phyloP scores from a whole-genome alignment of 2,329 filamentous ascomycete genomes.

The Dactylellina leptospora region DNA sequence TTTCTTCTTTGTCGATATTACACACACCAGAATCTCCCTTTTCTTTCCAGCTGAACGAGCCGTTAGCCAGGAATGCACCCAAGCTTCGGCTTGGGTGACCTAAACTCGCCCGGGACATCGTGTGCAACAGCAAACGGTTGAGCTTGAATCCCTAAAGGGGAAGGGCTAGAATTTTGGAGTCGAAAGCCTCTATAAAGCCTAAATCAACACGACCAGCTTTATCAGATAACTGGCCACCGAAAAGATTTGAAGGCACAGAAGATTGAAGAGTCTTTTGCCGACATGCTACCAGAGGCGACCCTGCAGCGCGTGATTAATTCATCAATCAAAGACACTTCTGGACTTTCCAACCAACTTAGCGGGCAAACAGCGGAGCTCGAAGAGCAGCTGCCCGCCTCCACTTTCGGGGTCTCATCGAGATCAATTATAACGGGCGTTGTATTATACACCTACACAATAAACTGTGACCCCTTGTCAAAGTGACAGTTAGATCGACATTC shows the following conservation, averaged over 20 bases:
- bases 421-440: slow-evolving; percentile 11
- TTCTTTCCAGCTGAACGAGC: slow-evolving; percentile 24
- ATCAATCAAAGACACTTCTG: background rate
- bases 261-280: slow-evolving; percentile 39
- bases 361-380: slow-evolving; percentile 18
- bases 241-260: background rate
- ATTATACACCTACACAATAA: slow-evolving; percentile 13
- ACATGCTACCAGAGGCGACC: slow-evolving; percentile 14
- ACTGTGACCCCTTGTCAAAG: slow-evolving; percentile 12
- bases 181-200: slow-evolving; percentile 39
- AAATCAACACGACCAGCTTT: slow-evolving; percentile 35
- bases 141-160: slow-evolving; percentile 40
- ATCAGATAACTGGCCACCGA: slow-evolving; percentile 21
- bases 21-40: slow-evolving; percentile 19
- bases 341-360: background rate
- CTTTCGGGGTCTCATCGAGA: slow-evolving; percentile 29
- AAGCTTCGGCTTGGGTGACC: slow-evolving; percentile 1
- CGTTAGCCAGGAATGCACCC: background rate
- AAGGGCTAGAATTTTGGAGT: slow-evolving; percentile 17
- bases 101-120: slow-evolving; percentile 15
- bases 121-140: slow-evolving; percentile 25
- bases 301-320: slow-evolving; percentile 50
- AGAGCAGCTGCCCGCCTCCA: background rate
- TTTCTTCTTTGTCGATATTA: slow-evolving; percentile 16
- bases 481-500: slow-evolving; percentile 17